Conservation (phyloP, 1,139 yeast genomes). For the Meyerozyma sp. region DNA sequence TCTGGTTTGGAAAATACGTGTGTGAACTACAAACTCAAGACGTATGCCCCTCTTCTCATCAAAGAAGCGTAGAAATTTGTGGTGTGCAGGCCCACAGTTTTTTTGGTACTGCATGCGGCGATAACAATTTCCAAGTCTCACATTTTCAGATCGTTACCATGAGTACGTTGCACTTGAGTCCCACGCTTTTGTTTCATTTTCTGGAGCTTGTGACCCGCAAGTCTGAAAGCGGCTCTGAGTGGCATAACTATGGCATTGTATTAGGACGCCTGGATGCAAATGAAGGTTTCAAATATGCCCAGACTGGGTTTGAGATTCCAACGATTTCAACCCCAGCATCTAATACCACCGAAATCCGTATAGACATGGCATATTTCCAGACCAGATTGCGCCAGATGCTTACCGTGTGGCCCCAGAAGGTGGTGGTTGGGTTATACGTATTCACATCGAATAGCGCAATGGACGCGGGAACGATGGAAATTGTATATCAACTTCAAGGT, state of each 20-base stretch:
- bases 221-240: background rate
- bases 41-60: conserved; percentile 3
- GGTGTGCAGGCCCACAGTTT: no score
- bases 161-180: background rate
- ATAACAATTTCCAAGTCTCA: no score
- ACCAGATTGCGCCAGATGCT: conserved; percentile 23
- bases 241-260: background rate
- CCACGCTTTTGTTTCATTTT: background rate
- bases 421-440: conserved; percentile 26
- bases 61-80: conserved; percentile 3
- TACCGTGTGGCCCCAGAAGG: conserved; percentile 21
- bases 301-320: background rate
- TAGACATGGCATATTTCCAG: conserved; percentile 19
- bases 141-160: background rate
- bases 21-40: background rate
- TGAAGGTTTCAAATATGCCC: background rate
- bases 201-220: background rate
- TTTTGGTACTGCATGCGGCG: no score
- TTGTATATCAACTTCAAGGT: conserved; percentile 4
- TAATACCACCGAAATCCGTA: conserved; percentile 8
- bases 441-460: conserved; percentile 7
- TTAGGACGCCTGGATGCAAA: background rate
- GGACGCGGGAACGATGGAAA: conserved; percentile 6
- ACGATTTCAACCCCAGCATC: conserved; percentile 8
- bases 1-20: background rate